These are phyloP conservation scores for Geranium rotundifolium DNA, from an alignment of 345 rosid species.

Conservation along the genomic window DNA sequence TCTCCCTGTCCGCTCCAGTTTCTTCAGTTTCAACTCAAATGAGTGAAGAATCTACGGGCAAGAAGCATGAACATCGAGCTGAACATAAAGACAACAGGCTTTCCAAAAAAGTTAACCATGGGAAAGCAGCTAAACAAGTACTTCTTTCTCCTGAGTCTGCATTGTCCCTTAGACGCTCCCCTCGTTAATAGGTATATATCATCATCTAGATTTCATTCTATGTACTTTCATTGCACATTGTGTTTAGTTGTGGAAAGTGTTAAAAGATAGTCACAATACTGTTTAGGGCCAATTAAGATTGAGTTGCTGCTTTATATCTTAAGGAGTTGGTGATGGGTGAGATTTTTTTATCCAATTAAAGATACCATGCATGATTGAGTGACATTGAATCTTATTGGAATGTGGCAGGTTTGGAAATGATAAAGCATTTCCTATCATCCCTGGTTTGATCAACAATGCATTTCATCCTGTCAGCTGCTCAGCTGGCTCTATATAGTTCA, in stretches of 20 bases:
- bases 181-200: slow-evolving; percentile 43
- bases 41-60: slow-evolving; percentile 43
- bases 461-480: no score
- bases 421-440: no score
- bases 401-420: no score
- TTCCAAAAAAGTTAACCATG: slow-evolving; percentile 20
- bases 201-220: slow-evolving; percentile 7
- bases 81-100: slow-evolving; percentile 19
- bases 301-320: no score
- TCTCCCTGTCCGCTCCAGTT: slow-evolving; percentile 58
- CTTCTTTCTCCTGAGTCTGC: slow-evolving; percentile 41
- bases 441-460: no score
- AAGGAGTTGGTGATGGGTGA: no score
- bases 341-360: no score
- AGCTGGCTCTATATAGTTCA: no score
- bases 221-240: no score
- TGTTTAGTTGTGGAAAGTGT: background rate
- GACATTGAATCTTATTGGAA: no score
- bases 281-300: background rate
- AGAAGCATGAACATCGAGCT: slow-evolving; percentile 23
- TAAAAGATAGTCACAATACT: background rate
- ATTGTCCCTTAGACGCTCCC: slow-evolving; percentile 40
- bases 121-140: slow-evolving; percentile 21
- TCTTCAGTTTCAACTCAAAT: slow-evolving; percentile 42
- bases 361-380: no score